phyloP scores from a whole-genome alignment of 768 basidiomycete genomes.

The Exidia glandulosa region DNA sequence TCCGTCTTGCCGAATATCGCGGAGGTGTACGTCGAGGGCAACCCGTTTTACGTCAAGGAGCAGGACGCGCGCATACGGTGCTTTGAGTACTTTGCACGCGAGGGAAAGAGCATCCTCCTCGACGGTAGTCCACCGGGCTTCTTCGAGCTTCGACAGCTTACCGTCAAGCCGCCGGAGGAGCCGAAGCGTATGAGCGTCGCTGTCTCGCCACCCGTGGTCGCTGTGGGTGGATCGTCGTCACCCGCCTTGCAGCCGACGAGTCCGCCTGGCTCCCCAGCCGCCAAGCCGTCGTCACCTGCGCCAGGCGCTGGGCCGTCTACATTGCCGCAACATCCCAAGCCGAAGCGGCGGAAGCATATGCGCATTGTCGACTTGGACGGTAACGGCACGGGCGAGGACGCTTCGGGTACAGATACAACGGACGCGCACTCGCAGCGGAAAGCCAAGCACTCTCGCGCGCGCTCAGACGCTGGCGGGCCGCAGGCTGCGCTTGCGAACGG shows the following conservation, averaged over 20 bases:
- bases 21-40: constrained; percentile 77
- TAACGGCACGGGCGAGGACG: constrained; percentile 23
- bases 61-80: constrained; percentile 65
- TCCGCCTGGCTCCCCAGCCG: constrained; percentile 6
- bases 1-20: constrained; percentile 73
- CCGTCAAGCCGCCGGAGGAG: constrained; percentile 37
- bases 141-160: constrained; percentile 56
- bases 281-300: constrained; percentile 13
- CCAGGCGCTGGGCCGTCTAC: constrained; percentile 18
- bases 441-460: background rate
- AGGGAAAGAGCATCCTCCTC: constrained; percentile 62
- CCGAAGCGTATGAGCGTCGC: constrained; percentile 37
- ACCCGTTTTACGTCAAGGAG: constrained; percentile 63
- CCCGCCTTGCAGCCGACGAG: constrained; percentile 6
- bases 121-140: constrained; percentile 64
- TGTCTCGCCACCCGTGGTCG: constrained; percentile 49
- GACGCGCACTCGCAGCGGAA: constrained; percentile 5
- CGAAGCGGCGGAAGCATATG: constrained; percentile 51
- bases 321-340: constrained; percentile 30
- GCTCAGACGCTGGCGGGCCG: background rate
- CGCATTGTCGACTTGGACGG: constrained; percentile 72
- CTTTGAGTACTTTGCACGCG: constrained; percentile 76
- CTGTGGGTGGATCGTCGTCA: constrained; percentile 31
- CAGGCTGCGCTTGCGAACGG: no score
- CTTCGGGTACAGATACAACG: no score